Conservation (phyloP, 192 early-diverging fungal species). For the Kickxella alabastrina region DNA sequence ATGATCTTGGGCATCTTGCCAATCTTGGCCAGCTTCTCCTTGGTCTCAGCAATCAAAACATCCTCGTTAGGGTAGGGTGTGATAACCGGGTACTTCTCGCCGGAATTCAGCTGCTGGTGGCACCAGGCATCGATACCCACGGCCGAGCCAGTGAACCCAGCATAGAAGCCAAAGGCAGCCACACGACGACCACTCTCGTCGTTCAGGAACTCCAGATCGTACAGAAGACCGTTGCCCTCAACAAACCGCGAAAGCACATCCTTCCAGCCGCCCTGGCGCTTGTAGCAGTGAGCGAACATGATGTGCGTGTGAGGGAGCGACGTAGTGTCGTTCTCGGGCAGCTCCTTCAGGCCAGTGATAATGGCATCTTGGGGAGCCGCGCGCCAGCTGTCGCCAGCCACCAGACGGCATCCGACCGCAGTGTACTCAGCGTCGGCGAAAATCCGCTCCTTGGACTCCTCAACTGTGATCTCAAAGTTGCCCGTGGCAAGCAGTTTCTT, state of each 20-base stretch:
- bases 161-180: slow-evolving; percentile 96
- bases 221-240: slow-evolving; percentile 76
- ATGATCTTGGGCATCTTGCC: slow-evolving; percentile 76
- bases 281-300: slow-evolving; percentile 99
- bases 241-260: slow-evolving; percentile 83
- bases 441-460: slow-evolving; percentile 75
- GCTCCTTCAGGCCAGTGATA: slow-evolving; percentile 94
- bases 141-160: slow-evolving; percentile 92
- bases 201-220: slow-evolving; percentile 93
- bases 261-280: slow-evolving; percentile 92
- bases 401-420: slow-evolving; percentile 77
- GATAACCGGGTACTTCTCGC: slow-evolving; percentile 65
- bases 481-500: slow-evolving; percentile 71
- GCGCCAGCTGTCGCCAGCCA: slow-evolving; percentile 77
- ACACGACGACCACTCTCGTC: slow-evolving; percentile 82
- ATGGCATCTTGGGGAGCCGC: slow-evolving; percentile 85
- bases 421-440: slow-evolving; percentile 87
- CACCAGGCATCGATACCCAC: slow-evolving; percentile 92
- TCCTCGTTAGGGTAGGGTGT: slow-evolving; percentile 83
- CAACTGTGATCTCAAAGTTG: slow-evolving; percentile 83
- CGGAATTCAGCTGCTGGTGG: slow-evolving; percentile 61
- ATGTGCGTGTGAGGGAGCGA: slow-evolving; percentile 92
- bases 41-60: slow-evolving; percentile 68
- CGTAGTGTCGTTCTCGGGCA: slow-evolving; percentile 87
- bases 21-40: slow-evolving; percentile 55